Base-by-base conservation (phyloP, 495 filamentous ascomycete genomes). In the Lasiosphaeria ovina region DNA sequence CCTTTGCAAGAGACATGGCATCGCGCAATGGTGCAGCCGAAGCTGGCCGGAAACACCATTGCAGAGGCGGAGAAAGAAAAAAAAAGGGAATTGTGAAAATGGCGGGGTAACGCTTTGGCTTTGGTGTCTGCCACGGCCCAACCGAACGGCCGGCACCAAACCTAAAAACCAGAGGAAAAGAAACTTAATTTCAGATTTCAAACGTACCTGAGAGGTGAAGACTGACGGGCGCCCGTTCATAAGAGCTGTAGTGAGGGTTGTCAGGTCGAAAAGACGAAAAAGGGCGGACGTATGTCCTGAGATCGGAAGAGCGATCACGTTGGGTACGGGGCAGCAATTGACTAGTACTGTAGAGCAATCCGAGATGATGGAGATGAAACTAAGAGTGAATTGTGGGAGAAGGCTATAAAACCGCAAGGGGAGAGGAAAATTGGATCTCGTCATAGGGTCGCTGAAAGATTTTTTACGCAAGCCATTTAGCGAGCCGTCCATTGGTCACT, bases 201-300 rank as follows among this genome's bases (percentile, higher is more conserved):
- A 6, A 63, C 67, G 17, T 91, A 95, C 91, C 89, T 97, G 92
- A 78, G 92, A 97, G 82, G 92, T 97, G 83, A 93, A 97, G 77
- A 89, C 84, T 73, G 92, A 92, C 77, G 87, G 82, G 85, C 87
- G 87, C 83, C 89, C 90, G 90, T 88, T 90, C 92, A 97, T 97
- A 89, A 89, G 88, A 83, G 89, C 89, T 69, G 76, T 65, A 74
- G 65, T 61, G 61, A 57, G 60, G 62, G 56, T 17, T 9, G 60
- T 66, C 58, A 67, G 68, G 62, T 69, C 68, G 63, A 60, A 34
- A 35, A 35, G 33, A n/a, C 16, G 35, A 51, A 52, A 45, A 51
- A 54, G 35, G 54, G 59, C 16, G 57, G 54, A 59, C 52, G 31
- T 38, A 50, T 14, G 56, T 61, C 58, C 62, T 64, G 54, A 38